Evolutionary conservation across 1,139 yeast genomes (phyloP), one percentile per base, ranked within the genome.

Genomic region (Meyerozyma sp.): DNA sequence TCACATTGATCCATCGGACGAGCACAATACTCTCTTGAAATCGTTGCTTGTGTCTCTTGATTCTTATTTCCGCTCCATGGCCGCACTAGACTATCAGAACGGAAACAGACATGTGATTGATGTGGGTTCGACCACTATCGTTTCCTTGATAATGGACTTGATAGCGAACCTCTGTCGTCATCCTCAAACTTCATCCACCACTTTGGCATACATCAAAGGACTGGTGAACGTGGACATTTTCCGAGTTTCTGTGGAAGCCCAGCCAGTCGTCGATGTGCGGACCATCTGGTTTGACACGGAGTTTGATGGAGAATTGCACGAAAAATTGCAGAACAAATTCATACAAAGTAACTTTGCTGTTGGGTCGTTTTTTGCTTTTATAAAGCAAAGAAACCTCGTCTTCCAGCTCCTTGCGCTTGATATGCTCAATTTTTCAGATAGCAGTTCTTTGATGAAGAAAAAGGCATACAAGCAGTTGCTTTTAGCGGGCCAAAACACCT

Each of bases 341-440:
- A 60, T 77, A 3, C 52, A 63, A 1, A 64, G 67, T 36, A 50
- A 56, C 6, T 37, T 46, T 32, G 70, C 77, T 29, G 65, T 77
- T 40, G 75, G 79, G 29, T 72, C 95, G 0, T 68, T 88, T 43
- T 66, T 81, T 38, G 70, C 82, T 0, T 85, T 87, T 53, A 73
- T 84, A 45, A 73, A 69, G 38, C 84, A 81, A 51, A 74, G 95
- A 56, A 76, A 81, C 39, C 67, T 74, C 25, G 65, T 84, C 7
- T 65, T 88, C 29, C 87, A 84, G 50, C 81, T 82, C 53, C 63
- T 88, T 44, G 78, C 93, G n/a, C 63, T 84, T 45, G 94, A 88
- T 51, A 69, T 89, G 28, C 90, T 85, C 55, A 74, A 74, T 45
- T 70, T 81, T n/a, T 73, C 83, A 2, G 52, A 44, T 36, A 14